Conservation (phyloP, 2,329 filamentous ascomycete genomes). For the Fusarium longipes region DNA sequence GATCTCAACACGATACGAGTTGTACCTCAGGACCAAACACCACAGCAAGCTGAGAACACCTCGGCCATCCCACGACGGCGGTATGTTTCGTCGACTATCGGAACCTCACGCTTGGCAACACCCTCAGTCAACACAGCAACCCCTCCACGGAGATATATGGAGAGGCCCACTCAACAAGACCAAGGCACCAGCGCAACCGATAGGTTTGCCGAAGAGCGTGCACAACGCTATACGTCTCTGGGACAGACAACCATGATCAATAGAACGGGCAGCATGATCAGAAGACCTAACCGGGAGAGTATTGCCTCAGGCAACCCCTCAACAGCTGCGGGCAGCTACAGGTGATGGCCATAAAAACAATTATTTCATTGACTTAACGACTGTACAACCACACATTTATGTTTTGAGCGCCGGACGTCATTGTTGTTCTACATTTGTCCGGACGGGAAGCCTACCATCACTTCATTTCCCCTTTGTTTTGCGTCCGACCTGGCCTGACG, state of each 20-base stretch:
- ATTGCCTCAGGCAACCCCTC: slow-evolving; percentile 51
- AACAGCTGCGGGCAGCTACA: slow-evolving; percentile 57
- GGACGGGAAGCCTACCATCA: slow-evolving; percentile 29
- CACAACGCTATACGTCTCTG: slow-evolving; percentile 57
- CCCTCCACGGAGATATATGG: slow-evolving; percentile 61
- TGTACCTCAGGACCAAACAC: slow-evolving; percentile 44
- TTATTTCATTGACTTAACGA: slow-evolving; percentile 44
- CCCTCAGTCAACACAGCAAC: slow-evolving; percentile 54
- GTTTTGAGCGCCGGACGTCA: slow-evolving; percentile 48
- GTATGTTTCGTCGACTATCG: slow-evolving; percentile 61
- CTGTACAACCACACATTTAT: slow-evolving; percentile 43
- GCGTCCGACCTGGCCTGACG: slow-evolving; percentile 37
- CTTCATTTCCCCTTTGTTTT: slow-evolving; percentile 24
- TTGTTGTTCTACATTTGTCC: slow-evolving; percentile 48
- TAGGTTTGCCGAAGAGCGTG: slow-evolving; percentile 43
- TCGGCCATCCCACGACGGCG: slow-evolving; percentile 64
- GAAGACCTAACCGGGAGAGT: slow-evolving; percentile 58
- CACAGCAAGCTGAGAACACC: slow-evolving; percentile 31
- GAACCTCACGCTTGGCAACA: slow-evolving; percentile 58
- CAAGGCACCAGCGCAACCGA: slow-evolving; percentile 48
- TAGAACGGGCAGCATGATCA: slow-evolving; percentile 60
- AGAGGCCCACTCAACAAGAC: slow-evolving; percentile 55
- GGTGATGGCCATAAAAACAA: slow-evolving; percentile 54
- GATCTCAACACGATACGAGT: slow-evolving; percentile 60
- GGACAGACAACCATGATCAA: slow-evolving; percentile 56